These are phyloP conservation scores for Solanum acaule DNA, from an alignment of 257 asterid genomes.

Conservation along the genomic window DNA sequence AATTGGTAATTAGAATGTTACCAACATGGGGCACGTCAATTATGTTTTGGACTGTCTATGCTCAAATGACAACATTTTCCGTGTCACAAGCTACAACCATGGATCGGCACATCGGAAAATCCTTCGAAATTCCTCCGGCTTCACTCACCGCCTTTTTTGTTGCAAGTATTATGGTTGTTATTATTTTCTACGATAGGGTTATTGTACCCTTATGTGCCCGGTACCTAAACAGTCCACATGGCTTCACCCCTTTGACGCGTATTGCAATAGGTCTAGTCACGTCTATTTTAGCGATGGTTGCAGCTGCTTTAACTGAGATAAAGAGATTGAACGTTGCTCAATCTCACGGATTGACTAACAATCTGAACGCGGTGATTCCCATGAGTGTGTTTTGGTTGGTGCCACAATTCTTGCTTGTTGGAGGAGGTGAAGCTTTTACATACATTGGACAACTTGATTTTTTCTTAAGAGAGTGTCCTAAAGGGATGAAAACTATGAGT, in stretches of 20 bases:
- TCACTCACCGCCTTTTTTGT: slow-evolving; percentile 75
- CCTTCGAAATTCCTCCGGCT: slow-evolving; percentile 55
- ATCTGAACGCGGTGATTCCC: slow-evolving; percentile 11
- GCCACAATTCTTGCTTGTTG: slow-evolving; percentile 70
- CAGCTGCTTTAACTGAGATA: slow-evolving; percentile 48
- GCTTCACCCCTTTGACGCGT: slow-evolving; percentile 60
- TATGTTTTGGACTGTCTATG: slow-evolving; percentile 72
- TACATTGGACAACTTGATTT: slow-evolving; percentile 90
- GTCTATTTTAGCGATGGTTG: slow-evolving; percentile 45
- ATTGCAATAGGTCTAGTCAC: slow-evolving; percentile 43
- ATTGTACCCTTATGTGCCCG: slow-evolving; percentile 31
- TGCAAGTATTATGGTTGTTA: slow-evolving; percentile 48
- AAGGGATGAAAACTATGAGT: slow-evolving; percentile 90
- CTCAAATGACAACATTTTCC: slow-evolving; percentile 84
- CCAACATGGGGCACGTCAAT: slow-evolving; percentile 87
- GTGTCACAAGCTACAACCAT: slow-evolving; percentile 75
- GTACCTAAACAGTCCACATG: slow-evolving; percentile 37
- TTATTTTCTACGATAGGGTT: slow-evolving; percentile 46
- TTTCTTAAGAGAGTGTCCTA: slow-evolving; percentile 71
- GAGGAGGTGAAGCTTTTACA: slow-evolving; percentile 80
- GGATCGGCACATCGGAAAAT: slow-evolving; percentile 50
- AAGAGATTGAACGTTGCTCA: slow-evolving; percentile 31
- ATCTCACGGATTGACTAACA: slow-evolving; percentile 19
- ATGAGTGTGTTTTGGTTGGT: slow-evolving; percentile 55
- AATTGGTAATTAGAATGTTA: slow-evolving; percentile 57